Evolutionary conservation across 2,329 filamentous ascomycete species (phyloP).

Genomic region (Fusarium transvaalense): DNA sequence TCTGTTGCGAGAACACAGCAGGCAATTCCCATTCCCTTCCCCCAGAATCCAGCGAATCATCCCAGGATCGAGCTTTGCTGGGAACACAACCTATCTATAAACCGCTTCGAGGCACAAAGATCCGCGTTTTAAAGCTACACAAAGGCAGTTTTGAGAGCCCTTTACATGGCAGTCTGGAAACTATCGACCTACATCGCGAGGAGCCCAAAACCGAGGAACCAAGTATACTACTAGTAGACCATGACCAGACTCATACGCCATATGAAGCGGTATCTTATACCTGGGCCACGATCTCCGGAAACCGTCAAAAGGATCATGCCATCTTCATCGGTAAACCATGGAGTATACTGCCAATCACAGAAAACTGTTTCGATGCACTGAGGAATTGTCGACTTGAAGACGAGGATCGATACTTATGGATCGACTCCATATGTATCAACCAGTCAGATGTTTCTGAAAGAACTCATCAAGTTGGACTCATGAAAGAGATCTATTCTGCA

Average conservation of each 20-base stretch:
- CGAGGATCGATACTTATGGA: not conserved
- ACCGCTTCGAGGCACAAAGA: accelerated
- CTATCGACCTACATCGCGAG: not conserved
- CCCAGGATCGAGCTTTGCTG: accelerated
- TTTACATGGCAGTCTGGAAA: not conserved
- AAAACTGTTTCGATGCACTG: conserved; percentile 1
- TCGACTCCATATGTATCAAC: conserved; percentile 7
- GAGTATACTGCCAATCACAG: not conserved
- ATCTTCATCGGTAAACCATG: not conserved
- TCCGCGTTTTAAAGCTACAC: not conserved
- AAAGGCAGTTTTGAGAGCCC: not conserved
- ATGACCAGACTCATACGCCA: accelerated
- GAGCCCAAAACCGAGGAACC: not conserved
- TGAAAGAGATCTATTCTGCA: not conserved
- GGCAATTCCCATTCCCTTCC: not conserved
- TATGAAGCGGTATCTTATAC: conserved; percentile 10
- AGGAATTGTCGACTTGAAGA: not conserved
- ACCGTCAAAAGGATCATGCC: not conserved
- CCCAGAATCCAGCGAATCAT: accelerated
- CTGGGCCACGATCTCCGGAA: not conserved
- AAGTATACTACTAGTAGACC: accelerated
- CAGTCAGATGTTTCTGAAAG: not conserved
- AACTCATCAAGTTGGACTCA: conserved; percentile 1
- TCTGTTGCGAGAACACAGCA: accelerated
- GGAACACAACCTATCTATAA: not conserved